phyloP scores from a whole-genome alignment of 306 rosid genomes.

The Begonia masoniana region DNA sequence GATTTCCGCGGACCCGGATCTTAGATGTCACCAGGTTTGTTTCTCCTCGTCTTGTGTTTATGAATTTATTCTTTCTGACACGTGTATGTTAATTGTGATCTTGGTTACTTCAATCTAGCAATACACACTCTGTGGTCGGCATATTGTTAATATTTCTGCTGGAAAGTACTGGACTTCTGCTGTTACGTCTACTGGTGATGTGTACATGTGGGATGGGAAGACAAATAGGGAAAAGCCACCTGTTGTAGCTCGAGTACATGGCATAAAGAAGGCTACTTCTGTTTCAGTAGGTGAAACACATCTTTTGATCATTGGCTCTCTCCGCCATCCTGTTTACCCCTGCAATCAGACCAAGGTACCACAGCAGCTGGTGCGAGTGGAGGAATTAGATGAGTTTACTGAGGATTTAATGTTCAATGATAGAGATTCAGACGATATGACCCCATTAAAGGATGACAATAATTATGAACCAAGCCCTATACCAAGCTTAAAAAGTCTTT shows the following conservation, averaged over 20 bases:
- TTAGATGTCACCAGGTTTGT: slow-evolving; percentile 80
- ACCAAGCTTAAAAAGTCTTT: slow-evolving; percentile 79
- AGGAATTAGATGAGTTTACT: slow-evolving; percentile 42
- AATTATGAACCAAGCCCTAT: slow-evolving; percentile 20
- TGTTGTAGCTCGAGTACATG: slow-evolving; percentile 54
- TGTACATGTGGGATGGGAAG: slow-evolving; percentile 92
- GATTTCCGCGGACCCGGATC: slow-evolving; percentile 85
- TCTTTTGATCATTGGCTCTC: slow-evolving; percentile 59
- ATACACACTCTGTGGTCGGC: slow-evolving; percentile 59
- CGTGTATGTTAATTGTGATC: slow-evolving; percentile 4
- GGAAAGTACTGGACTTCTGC: slow-evolving; percentile 92
- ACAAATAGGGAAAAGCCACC: slow-evolving; percentile 73
- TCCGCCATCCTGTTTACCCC: slow-evolving; percentile 68
- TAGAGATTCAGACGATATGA: slow-evolving; percentile 24
- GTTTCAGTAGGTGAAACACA: slow-evolving; percentile 95
- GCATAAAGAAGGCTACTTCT: slow-evolving; percentile 77
- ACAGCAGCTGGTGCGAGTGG: slow-evolving; percentile 27
- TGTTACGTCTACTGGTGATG: slow-evolving; percentile 79
- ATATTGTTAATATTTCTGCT: slow-evolving; percentile 58
- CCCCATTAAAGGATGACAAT: slow-evolving; percentile 20
- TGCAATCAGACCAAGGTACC: slow-evolving; percentile 18
- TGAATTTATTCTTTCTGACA: slow-evolving; percentile 1
- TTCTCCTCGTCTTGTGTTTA: slow-evolving; percentile 5
- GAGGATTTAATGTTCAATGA: slow-evolving; percentile 61
- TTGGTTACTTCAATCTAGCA: slow-evolving; percentile 24